Conservation (phyloP, 176 grass and related monocot species). For the Puya raimondii region DNA sequence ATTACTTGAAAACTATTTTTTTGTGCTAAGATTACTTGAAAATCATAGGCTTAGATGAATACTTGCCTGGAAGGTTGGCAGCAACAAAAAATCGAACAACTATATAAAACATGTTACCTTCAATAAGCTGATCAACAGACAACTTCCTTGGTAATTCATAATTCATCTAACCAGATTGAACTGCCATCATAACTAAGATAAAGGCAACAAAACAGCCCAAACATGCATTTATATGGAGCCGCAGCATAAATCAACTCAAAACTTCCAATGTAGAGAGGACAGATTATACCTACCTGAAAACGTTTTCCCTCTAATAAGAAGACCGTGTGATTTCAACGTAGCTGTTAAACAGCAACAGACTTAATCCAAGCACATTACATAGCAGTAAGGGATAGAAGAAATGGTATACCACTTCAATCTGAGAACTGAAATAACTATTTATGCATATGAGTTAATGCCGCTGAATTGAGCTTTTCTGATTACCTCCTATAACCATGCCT, state of each 20-base stretch:
- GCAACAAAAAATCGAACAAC: constrained; percentile 1
- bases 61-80: neutral
- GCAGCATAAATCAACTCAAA: constrained; percentile 17
- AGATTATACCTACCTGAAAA: constrained; percentile 70
- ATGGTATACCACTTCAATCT: constrained; percentile 76
- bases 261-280: constrained; percentile 26
- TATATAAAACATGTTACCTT: constrained; percentile 49
- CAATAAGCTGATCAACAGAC: constrained; percentile 33
- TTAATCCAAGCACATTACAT: constrained; percentile 48
- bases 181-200: constrained; percentile 45
- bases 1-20: too few relatives aligned
- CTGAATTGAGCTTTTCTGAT: constrained; percentile 47
- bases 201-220: constrained; percentile 17
- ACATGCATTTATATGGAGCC: constrained; percentile 29
- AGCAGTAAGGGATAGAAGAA: constrained; percentile 32
- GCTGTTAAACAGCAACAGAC: constrained; percentile 69
- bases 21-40: neutral
- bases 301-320: constrained; percentile 62
- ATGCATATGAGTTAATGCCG: constrained; percentile 48
- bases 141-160: constrained; percentile 38
- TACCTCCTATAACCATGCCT: constrained; percentile 48
- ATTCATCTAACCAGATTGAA: constrained; percentile 30
- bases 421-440: constrained; percentile 53
- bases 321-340: constrained; percentile 52
- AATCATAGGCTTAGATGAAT: neutral